Percentiles rank a stretch among this genome's conserved stretches.
These are phyloP conservation scores for Violaceomyces palustris DNA, from an alignment of 1,284 basidiomycete species.

Conservation along the genomic window DNA sequence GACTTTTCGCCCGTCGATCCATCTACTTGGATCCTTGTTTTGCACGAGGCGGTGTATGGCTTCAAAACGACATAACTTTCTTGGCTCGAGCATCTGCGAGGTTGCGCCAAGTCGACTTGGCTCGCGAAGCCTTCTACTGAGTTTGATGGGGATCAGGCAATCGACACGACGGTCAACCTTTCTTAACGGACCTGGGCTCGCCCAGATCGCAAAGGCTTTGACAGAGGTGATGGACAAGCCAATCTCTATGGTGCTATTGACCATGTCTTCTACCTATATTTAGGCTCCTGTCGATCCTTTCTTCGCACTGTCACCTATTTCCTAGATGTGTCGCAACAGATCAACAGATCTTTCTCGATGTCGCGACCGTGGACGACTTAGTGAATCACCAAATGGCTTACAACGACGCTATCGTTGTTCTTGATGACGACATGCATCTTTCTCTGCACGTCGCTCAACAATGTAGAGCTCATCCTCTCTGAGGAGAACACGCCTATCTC, in stretches of 20 bases:
- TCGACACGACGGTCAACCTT: too few species aligned
- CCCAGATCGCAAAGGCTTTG: too few species aligned
- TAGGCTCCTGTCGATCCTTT: neutral
- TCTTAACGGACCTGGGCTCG: too few species aligned
- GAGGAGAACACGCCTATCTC: too few species aligned
- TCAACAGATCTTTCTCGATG: neutral
- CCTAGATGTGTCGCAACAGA: neutral
- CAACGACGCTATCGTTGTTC: neutral
- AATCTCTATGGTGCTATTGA: neutral
- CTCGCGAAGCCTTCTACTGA: too few species aligned
- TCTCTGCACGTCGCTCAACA: neutral
- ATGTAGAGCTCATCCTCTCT: neutral
- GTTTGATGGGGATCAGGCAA: too few species aligned
- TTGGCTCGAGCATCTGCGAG: too few species aligned
- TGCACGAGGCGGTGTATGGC: neutral
- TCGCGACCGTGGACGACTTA: neutral
- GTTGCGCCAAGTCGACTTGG: too few species aligned
- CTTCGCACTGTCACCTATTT: neutral
- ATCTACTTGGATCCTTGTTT: neutral
- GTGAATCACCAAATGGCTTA: neutral
- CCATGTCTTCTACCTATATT: neutral
- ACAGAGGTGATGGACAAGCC: too few species aligned
- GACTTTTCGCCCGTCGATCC: neutral
- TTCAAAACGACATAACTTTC: too few species aligned
- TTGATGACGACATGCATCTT: neutral